phyloP scores from a whole-genome alignment of 2,329 filamentous ascomycete species.

The Aureobasidium sp. region DNA sequence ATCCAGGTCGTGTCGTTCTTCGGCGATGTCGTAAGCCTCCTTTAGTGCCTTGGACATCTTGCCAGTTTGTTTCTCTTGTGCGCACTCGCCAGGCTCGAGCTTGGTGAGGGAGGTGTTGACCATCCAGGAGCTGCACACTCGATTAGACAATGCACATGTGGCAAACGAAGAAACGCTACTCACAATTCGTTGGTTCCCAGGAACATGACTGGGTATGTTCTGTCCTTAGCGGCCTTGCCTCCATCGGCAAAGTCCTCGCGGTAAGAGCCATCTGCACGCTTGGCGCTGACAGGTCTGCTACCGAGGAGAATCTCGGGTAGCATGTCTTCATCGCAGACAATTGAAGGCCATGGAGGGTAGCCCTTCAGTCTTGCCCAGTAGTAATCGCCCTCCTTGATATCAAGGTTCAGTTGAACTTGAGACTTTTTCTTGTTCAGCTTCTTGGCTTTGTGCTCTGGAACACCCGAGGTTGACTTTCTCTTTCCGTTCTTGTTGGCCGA shows the following conservation, averaged over 20 bases:
- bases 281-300: slow-evolving; percentile 76
- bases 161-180: slow-evolving; percentile 40
- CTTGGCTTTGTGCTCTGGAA: slow-evolving; percentile 63
- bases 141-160: slow-evolving; percentile 16
- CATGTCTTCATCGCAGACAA: slow-evolving; percentile 93
- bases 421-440: slow-evolving; percentile 83
- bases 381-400: slow-evolving; percentile 84
- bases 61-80: slow-evolving; percentile 58
- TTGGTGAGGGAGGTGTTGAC: slow-evolving; percentile 75
- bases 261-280: slow-evolving; percentile 75
- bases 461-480: slow-evolving; percentile 56
- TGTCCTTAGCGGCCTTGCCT: slow-evolving; percentile 75
- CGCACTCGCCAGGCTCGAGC: slow-evolving; percentile 62
- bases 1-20: slow-evolving; percentile 67
- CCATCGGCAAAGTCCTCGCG: slow-evolving; percentile 81
- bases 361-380: slow-evolving; percentile 92
- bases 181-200: slow-evolving; percentile 94
- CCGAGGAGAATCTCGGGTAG: slow-evolving; percentile 71
- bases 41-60: slow-evolving; percentile 77
- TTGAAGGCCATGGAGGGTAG: slow-evolving; percentile 87
- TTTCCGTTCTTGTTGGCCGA: slow-evolving; percentile 30
- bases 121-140: slow-evolving; percentile 69
- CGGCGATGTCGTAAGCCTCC: slow-evolving; percentile 71
- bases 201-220: slow-evolving; percentile 94
- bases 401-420: slow-evolving; percentile 57